Percentiles rank a stretch among this genome's conserved stretches.
Conservation (phyloP, 1,284 basidiomycete species). For the Apiotrichum porosum region DNA sequence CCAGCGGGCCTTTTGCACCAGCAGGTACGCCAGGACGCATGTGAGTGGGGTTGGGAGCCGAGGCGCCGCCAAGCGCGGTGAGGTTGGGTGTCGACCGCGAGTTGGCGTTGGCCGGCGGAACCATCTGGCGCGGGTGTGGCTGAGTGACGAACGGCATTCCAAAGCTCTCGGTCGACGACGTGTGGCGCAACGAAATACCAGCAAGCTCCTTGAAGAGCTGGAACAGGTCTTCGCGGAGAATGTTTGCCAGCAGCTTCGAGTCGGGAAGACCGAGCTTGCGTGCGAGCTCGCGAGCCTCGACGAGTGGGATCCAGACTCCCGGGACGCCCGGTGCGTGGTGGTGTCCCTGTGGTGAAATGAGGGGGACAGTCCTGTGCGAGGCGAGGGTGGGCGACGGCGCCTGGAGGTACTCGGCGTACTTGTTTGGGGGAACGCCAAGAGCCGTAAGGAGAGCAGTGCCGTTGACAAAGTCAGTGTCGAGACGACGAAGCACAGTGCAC, state of each 20-base stretch:
- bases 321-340: conserved; percentile 34
- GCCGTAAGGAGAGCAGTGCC: conserved; percentile 37
- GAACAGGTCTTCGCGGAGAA: conserved; percentile 39
- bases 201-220: conserved; percentile 35
- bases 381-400: conserved; percentile 21
- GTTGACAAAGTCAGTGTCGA: conserved; percentile 47
- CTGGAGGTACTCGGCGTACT: conserved; percentile 28
- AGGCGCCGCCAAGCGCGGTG: not conserved
- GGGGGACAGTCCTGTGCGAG: conserved; percentile 26
- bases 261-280: conserved; percentile 21
- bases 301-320: conserved; percentile 38
- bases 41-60: conserved; percentile 5
- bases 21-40: not conserved
- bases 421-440: conserved; percentile 25
- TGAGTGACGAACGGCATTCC: conserved; percentile 26
- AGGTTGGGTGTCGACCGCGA: conserved; percentile 9
- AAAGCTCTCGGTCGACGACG: conserved; percentile 30
- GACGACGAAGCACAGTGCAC: conserved; percentile 31
- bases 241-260: conserved; percentile 22
- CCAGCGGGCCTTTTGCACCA: conserved; percentile 29
- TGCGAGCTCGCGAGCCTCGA: conserved; percentile 33
- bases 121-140: conserved; percentile 17
- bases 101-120: not conserved
- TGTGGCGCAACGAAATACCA: conserved; percentile 32
- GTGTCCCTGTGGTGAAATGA: conserved; percentile 17